Evolutionary conservation across 1,284 basidiomycete genomes (phyloP).

Genomic region (Bothia castanella): DNA sequence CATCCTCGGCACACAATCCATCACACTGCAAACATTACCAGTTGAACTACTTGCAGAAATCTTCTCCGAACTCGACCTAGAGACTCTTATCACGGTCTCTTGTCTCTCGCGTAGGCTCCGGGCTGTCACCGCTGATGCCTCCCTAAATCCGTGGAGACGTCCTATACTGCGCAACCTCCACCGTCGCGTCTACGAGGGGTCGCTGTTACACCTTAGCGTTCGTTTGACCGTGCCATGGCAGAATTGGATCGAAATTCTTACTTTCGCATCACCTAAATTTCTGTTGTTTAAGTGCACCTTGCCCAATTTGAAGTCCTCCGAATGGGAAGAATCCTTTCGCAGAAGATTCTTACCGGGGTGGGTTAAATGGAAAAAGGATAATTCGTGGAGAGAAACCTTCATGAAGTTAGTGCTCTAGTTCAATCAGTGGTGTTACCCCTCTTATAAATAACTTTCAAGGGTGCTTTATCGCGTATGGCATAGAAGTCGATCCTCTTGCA

Average conservation of each 20-base stretch:
- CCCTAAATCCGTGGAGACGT: slow-evolving; percentile 68
- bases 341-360: slow-evolving; percentile 69
- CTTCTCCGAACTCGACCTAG: slow-evolving; percentile 60
- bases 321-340: slow-evolving; percentile 71
- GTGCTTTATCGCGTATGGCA: slow-evolving; percentile 62
- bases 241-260: slow-evolving; percentile 72
- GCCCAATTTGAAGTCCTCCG: slow-evolving; percentile 56
- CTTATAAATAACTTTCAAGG: slow-evolving; percentile 35
- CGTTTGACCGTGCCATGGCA: slow-evolving; percentile 60
- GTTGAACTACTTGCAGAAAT: slow-evolving; percentile 73
- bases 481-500: slow-evolving; percentile 61
- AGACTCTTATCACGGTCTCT: slow-evolving; percentile 53
- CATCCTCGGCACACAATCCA: background rate
- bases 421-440: background rate
- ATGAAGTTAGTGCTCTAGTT: slow-evolving; percentile 44
- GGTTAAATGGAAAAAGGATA: slow-evolving; percentile 62
- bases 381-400: slow-evolving; percentile 58
- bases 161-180: slow-evolving; percentile 59
- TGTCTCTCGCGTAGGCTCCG: slow-evolving; percentile 56
- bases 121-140: slow-evolving; percentile 53
- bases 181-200: slow-evolving; percentile 44
- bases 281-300: slow-evolving; percentile 62
- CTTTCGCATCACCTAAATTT: slow-evolving; percentile 53
- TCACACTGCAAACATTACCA: slow-evolving; percentile 51
- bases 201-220: slow-evolving; percentile 55